Evolutionary conservation across 352 stramenopile genomes (phyloP).

Genomic region (Blastocystis sp.): DNA sequence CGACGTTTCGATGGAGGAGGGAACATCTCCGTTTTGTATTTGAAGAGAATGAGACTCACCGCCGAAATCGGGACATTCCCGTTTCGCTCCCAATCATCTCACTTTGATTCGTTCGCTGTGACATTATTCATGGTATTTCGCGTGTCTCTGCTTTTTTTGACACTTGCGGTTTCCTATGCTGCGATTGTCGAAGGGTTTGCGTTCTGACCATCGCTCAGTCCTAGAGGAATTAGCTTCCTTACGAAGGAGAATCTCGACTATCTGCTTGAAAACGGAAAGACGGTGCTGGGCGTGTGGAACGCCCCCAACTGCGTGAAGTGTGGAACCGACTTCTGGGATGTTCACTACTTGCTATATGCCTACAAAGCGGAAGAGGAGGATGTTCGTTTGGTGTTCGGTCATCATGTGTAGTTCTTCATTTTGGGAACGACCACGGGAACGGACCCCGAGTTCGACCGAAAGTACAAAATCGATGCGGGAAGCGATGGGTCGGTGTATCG

Average conservation of each 20-base stretch:
- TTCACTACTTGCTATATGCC: neutral
- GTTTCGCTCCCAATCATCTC: neutral
- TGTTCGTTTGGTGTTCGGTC: neutral
- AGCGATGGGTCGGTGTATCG: neutral
- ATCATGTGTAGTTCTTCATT: slow-evolving; percentile 19
- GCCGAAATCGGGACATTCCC: neutral
- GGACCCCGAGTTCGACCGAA: neutral
- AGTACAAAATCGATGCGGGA: neutral
- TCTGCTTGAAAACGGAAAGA: neutral
- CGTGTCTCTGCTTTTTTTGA: neutral
- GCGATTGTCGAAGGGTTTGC: neutral
- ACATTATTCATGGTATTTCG: too few relatives aligned
- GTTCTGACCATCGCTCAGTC: neutral
- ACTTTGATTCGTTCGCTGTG: neutral
- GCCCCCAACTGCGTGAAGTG: neutral
- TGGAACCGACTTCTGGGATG: neutral
- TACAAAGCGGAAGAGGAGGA: neutral
- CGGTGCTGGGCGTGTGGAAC: slow-evolving; percentile 18
- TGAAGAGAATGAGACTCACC: neutral
- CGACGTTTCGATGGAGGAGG: slow-evolving; percentile 9
- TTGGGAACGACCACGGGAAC: neutral
- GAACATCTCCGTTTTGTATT: slow-evolving; percentile 11
- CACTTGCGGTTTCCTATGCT: neutral
- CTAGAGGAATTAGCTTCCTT: neutral
- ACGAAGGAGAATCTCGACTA: slow-evolving; percentile 9